Percentiles rank a stretch among this genome's conserved stretches.
These are phyloP conservation scores for Hansenula anomala DNA, from an alignment of 1,139 yeast species.

Conservation along the genomic window DNA sequence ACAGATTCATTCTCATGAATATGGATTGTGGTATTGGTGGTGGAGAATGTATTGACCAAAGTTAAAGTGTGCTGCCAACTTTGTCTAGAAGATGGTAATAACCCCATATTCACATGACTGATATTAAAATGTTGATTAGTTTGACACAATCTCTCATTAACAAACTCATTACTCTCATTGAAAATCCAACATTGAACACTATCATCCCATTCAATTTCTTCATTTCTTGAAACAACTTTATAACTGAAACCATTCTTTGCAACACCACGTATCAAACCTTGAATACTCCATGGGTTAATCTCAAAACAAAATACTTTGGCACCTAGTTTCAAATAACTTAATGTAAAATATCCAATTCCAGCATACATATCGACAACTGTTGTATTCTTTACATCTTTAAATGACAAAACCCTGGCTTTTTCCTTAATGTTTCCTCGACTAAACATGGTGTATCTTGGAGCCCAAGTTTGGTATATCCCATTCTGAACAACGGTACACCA, in stretches of 20 bases:
- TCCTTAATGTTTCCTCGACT: constrained; percentile 87
- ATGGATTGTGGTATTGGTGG: constrained; percentile 40
- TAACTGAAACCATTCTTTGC: constrained; percentile 37
- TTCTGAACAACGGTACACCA: constrained; percentile 76
- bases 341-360: constrained; percentile 83
- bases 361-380: constrained; percentile 68
- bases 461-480: constrained; percentile 77
- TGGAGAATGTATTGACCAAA: constrained; percentile 19
- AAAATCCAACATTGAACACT: constrained; percentile 40
- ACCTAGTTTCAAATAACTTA: constrained; percentile 55
- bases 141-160: constrained; percentile 35
- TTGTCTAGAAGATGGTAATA: constrained; percentile 63
- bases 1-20: constrained; percentile 72
- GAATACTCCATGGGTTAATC: constrained; percentile 78
- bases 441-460: constrained; percentile 83
- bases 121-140: constrained; percentile 21
- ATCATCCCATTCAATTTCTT: constrained; percentile 25
- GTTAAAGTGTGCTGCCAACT: constrained; percentile 51
- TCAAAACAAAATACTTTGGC: constrained; percentile 76
- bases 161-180: constrained; percentile 56
- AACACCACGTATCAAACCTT: constrained; percentile 62
- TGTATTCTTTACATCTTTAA: constrained; percentile 30
- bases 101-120: constrained; percentile 71
- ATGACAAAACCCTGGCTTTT: constrained; percentile 55
- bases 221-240: constrained; percentile 29